Percentiles rank a stretch among this genome's conserved stretches.
phyloP scores from a whole-genome alignment of 1,139 yeast genomes.

The Arxiozyma telluris region DNA sequence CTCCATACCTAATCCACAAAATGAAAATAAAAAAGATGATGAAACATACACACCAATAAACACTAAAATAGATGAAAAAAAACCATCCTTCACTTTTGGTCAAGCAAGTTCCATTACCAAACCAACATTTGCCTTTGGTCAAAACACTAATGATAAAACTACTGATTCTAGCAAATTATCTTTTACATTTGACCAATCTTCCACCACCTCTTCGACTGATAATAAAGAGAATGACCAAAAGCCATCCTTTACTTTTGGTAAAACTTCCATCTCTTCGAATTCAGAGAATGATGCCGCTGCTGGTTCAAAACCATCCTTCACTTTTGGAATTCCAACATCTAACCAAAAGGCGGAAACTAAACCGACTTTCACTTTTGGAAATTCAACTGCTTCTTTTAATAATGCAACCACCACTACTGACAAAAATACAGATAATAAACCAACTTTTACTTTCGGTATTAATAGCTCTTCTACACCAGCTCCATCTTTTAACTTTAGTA shows the following conservation, averaged over 20 bases:
- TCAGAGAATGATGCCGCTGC: neutral
- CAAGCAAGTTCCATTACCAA: neutral
- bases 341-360: neutral
- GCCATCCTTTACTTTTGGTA: neutral
- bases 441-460: slow-evolving; percentile 29
- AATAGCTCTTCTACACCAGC: slow-evolving; percentile 10
- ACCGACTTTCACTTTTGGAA: slow-evolving; percentile 11
- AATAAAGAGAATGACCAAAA: neutral
- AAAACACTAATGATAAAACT: slow-evolving; percentile 1
- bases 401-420: slow-evolving; percentile 12
- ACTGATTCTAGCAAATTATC: slow-evolving; percentile 10
- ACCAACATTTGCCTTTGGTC: slow-evolving; percentile 4
- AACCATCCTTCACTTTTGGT: slow-evolving; percentile 3
- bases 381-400: slow-evolving; percentile 4
- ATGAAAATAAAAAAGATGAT: neutral
- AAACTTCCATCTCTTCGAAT: neutral
- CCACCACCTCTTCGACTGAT: slow-evolving; percentile 2
- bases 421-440: slow-evolving; percentile 10
- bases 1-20: neutral
- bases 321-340: slow-evolving; percentile 20
- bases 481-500: slow-evolving; percentile 18
- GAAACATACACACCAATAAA: neutral
- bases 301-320: slow-evolving; percentile 19
- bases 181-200: slow-evolving; percentile 18
- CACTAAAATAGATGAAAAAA: neutral